Evolutionary conservation across 345 rosid species (phyloP).

Genomic region (Sisymbrium altissimum): DNA sequence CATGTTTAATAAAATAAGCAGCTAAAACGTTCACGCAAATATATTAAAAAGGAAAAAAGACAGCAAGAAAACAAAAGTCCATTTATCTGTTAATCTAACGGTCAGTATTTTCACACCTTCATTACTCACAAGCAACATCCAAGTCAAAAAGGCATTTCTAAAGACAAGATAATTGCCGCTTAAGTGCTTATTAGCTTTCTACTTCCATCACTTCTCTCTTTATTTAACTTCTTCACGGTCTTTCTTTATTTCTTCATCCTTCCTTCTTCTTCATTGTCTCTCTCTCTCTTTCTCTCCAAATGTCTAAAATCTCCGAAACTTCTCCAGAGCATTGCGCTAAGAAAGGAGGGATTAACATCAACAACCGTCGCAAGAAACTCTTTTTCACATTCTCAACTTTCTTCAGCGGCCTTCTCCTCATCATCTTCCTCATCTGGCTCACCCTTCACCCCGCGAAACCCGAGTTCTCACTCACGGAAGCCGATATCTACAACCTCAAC

Average conservation of each 20-base stretch:
- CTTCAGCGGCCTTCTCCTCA: constrained; percentile 46
- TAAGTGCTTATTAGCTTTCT: constrained; percentile 35
- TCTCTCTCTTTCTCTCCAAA: constrained; percentile 34
- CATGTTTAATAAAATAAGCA: constrained; percentile 8
- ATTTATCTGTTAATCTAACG: constrained; percentile 14
- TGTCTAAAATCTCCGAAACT: constrained; percentile 54
- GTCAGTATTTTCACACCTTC: constrained; percentile 13
- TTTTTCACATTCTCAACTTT: constrained; percentile 45
- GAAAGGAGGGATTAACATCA: constrained; percentile 40
- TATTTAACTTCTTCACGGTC: constrained; percentile 7
- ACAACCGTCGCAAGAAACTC: constrained; percentile 56
- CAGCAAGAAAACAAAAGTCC: constrained; percentile 19
- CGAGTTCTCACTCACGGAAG: constrained; percentile 59
- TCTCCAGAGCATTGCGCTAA: constrained; percentile 82
- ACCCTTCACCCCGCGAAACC: constrained; percentile 79
- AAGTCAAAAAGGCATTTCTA: constrained; percentile 29
- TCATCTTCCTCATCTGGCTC: constrained; percentile 64
- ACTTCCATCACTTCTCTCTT: constrained; percentile 6
- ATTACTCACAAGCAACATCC: constrained; percentile 10
- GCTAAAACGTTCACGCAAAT: constrained; percentile 24
- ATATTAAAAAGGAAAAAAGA: not conserved
- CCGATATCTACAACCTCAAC: constrained; percentile 56
- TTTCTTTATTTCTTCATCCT: constrained; percentile 9
- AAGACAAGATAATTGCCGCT: constrained; percentile 18
- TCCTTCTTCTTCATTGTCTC: not conserved